phyloP scores from a whole-genome alignment of 805 yeast species.

The Candida endomychidarum region DNA sequence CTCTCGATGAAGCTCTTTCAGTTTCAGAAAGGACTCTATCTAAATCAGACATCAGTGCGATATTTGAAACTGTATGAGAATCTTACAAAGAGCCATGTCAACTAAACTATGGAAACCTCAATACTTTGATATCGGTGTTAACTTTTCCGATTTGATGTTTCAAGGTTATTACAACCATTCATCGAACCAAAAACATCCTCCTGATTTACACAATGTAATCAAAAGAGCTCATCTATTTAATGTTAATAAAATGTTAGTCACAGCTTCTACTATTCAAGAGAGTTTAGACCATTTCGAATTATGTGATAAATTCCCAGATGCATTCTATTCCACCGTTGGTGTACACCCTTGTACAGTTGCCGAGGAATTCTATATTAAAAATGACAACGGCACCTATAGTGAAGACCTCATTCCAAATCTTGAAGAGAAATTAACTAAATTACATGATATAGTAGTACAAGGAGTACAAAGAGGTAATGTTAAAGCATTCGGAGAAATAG shows the following conservation, averaged over 20 bases:
- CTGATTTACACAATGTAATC: slow-evolving; percentile 66
- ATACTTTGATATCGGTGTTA: slow-evolving; percentile 56
- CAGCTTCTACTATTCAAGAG: slow-evolving; percentile 78
- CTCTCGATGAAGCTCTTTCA: slow-evolving; percentile 36
- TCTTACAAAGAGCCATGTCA: background rate
- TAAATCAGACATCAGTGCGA: slow-evolving; percentile 6
- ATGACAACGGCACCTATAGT: slow-evolving; percentile 20
- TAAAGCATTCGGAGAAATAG: slow-evolving; percentile 91
- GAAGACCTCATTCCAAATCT: slow-evolving; percentile 34
- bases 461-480: slow-evolving; percentile 56
- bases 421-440: slow-evolving; percentile 44
- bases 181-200: slow-evolving; percentile 51
- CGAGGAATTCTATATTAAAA: slow-evolving; percentile 34
- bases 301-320: slow-evolving; percentile 36
- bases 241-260: slow-evolving; percentile 71
- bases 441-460: slow-evolving; percentile 48
- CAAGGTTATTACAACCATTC: slow-evolving; percentile 75
- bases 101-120: slow-evolving; percentile 21
- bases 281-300: slow-evolving; percentile 60
- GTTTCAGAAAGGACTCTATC: slow-evolving; percentile 12
- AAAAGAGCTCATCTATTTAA: slow-evolving; percentile 62
- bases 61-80: background rate
- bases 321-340: slow-evolving; percentile 72
- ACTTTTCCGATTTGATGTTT: slow-evolving; percentile 88
- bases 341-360: slow-evolving; percentile 92